Evolutionary conservation across 164 flowering plant species (phyloP).

Genomic region (Piper betle): DNA sequence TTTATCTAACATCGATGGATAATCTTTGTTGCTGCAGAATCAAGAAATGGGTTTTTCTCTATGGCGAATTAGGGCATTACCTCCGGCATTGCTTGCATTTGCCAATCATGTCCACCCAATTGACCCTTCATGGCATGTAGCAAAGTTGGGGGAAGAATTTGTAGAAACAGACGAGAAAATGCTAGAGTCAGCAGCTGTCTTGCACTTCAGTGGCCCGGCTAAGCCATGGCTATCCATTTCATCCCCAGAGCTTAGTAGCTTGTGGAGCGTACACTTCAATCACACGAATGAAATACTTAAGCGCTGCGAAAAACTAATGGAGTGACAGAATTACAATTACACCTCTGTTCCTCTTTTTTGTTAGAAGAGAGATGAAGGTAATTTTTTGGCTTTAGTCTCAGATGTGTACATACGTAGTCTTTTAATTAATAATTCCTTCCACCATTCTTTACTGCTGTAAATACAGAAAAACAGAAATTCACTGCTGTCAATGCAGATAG

Average conservation of each 20-base stretch:
- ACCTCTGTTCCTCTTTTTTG: slow-evolving; percentile 7
- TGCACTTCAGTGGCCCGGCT: slow-evolving; percentile 65
- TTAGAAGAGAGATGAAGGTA: slow-evolving; percentile 6
- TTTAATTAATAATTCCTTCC: no score
- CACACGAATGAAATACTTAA: slow-evolving; percentile 35
- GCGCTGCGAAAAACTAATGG: slow-evolving; percentile 25
- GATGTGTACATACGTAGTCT: no score
- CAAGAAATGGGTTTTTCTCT: slow-evolving; percentile 35
- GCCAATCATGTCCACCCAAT: slow-evolving; percentile 43
- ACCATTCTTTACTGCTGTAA: no score
- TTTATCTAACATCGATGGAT: no score
- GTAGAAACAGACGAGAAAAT: slow-evolving; percentile 6
- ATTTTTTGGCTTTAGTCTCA: no score
- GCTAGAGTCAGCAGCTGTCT: slow-evolving; percentile 38
- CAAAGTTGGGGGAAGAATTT: slow-evolving; percentile 37
- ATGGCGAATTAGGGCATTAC: slow-evolving; percentile 51
- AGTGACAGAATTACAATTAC: slow-evolving; percentile 16
- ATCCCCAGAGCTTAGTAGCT: slow-evolving; percentile 24
- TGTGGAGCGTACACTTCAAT: slow-evolving; percentile 43
- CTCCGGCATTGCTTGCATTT: slow-evolving; percentile 58
- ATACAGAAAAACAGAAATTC: no score
- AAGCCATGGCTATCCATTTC: slow-evolving; percentile 69
- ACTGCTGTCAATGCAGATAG: no score
- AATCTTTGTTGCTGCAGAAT: slow-evolving; percentile 22
- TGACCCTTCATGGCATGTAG: slow-evolving; percentile 47